Percentiles rank a stretch among this genome's conserved stretches.
Evolutionary conservation across 441 rosid genomes (phyloP).

Genomic region (Corymbia calophylla): DNA sequence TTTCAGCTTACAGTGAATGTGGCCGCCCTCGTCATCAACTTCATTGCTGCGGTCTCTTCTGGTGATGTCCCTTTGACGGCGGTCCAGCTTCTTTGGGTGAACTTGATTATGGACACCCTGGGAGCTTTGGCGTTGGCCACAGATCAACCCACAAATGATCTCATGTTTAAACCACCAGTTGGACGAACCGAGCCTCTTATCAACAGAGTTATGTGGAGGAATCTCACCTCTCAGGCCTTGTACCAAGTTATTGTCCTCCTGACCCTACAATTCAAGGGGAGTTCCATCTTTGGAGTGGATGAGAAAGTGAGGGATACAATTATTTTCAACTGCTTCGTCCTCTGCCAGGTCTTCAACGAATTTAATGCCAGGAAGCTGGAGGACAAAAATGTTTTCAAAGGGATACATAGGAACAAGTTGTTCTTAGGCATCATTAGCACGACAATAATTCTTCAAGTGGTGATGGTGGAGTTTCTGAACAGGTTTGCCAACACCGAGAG

Average conservation of each 20-base stretch:
- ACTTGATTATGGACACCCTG: conserved; percentile 3
- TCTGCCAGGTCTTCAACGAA: not conserved
- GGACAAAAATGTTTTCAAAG: not conserved
- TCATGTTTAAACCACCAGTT: not conserved
- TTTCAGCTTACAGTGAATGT: conserved; percentile 6
- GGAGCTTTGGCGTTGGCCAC: conserved; percentile 6
- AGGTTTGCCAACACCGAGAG: not conserved
- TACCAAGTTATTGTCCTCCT: too few relatives aligned
- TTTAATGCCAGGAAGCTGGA: not conserved
- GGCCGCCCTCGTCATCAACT: not conserved
- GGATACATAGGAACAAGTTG: not conserved
- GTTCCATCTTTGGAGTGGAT: not conserved
- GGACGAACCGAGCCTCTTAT: not conserved
- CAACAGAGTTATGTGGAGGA: too few relatives aligned
- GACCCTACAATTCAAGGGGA: too few relatives aligned
- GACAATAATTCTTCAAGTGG: not conserved
- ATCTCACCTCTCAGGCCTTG: too few relatives aligned
- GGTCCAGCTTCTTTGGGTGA: conserved; percentile 4
- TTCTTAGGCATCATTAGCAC: not conserved
- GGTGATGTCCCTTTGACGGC: conserved; percentile 1
- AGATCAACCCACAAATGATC: not conserved
- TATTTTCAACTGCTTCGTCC: not conserved
- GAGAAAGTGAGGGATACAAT: not conserved
- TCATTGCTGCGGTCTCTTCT: not conserved
- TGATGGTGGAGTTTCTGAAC: not conserved